phyloP scores from a whole-genome alignment of 2,329 filamentous ascomycete species.

The Didymella lethalis region DNA sequence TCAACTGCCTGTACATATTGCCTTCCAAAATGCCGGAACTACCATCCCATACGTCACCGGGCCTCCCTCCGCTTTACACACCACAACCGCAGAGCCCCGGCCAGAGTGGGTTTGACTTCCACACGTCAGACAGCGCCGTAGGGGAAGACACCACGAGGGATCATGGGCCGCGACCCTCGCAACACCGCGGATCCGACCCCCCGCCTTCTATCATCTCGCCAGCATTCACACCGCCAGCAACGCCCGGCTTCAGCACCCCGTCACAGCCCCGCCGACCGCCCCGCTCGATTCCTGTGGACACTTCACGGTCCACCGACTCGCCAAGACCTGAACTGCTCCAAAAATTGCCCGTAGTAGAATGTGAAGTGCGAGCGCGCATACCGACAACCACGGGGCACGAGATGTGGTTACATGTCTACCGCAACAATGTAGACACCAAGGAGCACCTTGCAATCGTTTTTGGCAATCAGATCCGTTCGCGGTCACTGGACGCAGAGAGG shows the following conservation, averaged over 20 bases:
- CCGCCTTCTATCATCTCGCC: conserved; percentile 58
- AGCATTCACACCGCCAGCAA: conserved; percentile 54
- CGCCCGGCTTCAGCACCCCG: conserved; percentile 45
- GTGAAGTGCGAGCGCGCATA: conserved; percentile 92
- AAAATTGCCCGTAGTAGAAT: conserved; percentile 83
- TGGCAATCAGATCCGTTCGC: conserved; percentile 80
- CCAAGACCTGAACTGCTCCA: conserved; percentile 76
- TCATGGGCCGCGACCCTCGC: conserved; percentile 1
- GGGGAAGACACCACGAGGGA: conserved; percentile 3
- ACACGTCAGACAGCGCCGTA: conserved; percentile 22
- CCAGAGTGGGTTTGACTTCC: conserved; percentile 51
- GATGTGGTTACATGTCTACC: conserved; percentile 96
- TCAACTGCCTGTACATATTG: conserved; percentile 12
- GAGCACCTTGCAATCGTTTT: conserved; percentile 98
- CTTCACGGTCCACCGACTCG: conserved; percentile 42
- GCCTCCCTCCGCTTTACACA: conserved; percentile 61
- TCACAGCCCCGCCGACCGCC: conserved; percentile 45
- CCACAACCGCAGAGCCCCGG: conserved; percentile 58
- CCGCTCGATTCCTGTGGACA: conserved; percentile 55
- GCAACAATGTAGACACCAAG: conserved; percentile 91
- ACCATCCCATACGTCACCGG: conserved; percentile 63
- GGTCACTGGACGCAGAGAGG: conserved; percentile 71
- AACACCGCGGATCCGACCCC: conserved; percentile 23
- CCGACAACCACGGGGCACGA: conserved; percentile 90
- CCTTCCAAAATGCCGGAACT: conserved; percentile 59